Base-by-base conservation (phyloP, 768 basidiomycete species). In the Sarcodon aspratus region DNA sequence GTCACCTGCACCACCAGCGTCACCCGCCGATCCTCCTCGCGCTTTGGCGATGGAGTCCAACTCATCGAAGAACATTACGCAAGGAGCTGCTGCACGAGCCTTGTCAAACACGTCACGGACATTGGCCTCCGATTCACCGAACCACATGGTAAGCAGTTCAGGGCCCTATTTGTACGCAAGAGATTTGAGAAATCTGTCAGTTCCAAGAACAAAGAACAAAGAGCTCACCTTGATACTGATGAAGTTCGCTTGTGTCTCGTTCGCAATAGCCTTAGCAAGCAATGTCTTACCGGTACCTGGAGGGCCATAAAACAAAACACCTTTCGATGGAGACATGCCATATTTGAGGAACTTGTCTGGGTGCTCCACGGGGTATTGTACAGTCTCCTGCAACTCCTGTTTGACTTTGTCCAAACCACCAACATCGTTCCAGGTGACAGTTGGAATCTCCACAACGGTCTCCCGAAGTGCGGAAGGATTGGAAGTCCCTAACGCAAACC, bases 311-410 rank as follows among this genome's bases (percentile, higher is more conserved):
- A 99, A 99, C 60, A 99, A 69, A 43, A 99, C 96, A 81, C 96
- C 96, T 74, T 98, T 98, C 33, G 92, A 95, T 5, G 96, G 95
- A 27, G 91, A 92, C 96, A 99, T 98, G 57, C 96, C 96, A 61
- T 99, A 99, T 74, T 99, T 99, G 85, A 99, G 76, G 92, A 98
- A 99, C 74, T 99, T 99, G 66, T 99, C 96, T 52, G 96, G 96
- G 64, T 98, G 96, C 68, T 99, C 96, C 66, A 98, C 96, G 47
- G 96, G 96, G 74, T 99, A 99, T 64, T 98, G 95, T 1, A 99
- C 95, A 9, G 96, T 99, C 71, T 99, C 96, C 65, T 99, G 96
- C 48, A 99, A 75, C 70, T 99, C 96, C 70, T 79, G 81, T 73
- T 99, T 98, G 85, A 99, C 96, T 69, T 98, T 98, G 51, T 96